Evolutionary conservation across 805 yeast species (phyloP).

Genomic region (Nematodospora valgi): DNA sequence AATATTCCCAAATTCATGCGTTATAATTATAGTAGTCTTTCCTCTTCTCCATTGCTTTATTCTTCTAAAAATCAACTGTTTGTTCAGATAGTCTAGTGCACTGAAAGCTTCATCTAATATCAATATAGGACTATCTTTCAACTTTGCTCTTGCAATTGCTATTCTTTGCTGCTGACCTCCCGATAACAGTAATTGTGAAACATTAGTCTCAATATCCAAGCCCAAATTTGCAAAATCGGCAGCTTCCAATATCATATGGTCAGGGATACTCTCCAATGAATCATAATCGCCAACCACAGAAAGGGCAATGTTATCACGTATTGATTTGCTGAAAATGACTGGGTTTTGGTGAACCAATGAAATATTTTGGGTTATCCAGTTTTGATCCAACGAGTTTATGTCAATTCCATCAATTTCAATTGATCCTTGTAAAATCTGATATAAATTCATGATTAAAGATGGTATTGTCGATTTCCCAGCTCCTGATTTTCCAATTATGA

Average conservation of each 20-base stretch:
- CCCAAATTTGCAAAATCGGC: conserved; percentile 51
- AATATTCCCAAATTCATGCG: conserved; percentile 72
- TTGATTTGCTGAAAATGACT: conserved; percentile 54
- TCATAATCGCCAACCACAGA: conserved; percentile 34
- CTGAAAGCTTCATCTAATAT: conserved; percentile 84
- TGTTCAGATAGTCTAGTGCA: conserved; percentile 63
- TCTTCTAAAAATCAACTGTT: conserved; percentile 43
- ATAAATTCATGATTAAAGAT: conserved; percentile 58
- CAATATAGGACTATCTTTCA: conserved; percentile 71
- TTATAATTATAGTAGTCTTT: conserved; percentile 74
- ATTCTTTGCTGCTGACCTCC: conserved; percentile 92
- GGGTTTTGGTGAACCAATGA: conserved; percentile 74
- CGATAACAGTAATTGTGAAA: conserved; percentile 53
- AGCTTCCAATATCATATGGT: conserved; percentile 36
- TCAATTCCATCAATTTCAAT: conserved; percentile 56
- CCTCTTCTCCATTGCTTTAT: conserved; percentile 60
- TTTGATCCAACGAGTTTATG: conserved; percentile 37
- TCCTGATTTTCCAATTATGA: conserved; percentile 84
- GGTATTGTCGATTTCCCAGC: conserved; percentile 88
- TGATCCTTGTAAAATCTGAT: conserved; percentile 49
- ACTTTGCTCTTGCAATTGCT: conserved; percentile 76
- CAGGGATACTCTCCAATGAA: conserved; percentile 16
- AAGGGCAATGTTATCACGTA: conserved; percentile 60
- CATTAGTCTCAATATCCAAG: conserved; percentile 47
- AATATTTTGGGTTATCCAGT: conserved; percentile 60